phyloP scores from a whole-genome alignment of 148 eudicot genomes.

The Amaranthus cruentus region DNA sequence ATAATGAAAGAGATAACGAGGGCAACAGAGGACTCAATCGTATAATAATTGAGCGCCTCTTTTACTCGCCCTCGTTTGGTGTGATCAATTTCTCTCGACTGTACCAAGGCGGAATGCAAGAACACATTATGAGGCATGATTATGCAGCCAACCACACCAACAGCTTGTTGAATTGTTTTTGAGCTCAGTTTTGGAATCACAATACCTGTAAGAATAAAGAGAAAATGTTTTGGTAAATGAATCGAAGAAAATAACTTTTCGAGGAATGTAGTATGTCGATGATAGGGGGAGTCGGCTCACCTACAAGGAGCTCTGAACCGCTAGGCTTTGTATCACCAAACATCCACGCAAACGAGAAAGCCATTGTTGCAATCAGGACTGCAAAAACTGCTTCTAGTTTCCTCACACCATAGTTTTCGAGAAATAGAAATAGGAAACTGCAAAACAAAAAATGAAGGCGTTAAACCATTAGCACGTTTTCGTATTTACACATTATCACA shows the following conservation, averaged over 20 bases:
- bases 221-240: background rate
- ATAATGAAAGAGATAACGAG: slow-evolving; percentile 74
- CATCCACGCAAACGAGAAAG: slow-evolving; percentile 92
- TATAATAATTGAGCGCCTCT: slow-evolving; percentile 84
- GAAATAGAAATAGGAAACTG: slow-evolving; percentile 82
- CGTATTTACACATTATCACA: background rate
- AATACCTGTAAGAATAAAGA: slow-evolving; percentile 44
- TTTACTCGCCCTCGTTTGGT: slow-evolving; percentile 61
- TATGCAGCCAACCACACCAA: slow-evolving; percentile 95
- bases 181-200: slow-evolving; percentile 86
- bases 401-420: slow-evolving; percentile 94
- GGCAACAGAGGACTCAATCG: slow-evolving; percentile 81
- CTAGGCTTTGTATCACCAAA: slow-evolving; percentile 89
- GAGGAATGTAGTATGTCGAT: too few relatives aligned
- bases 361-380: slow-evolving; percentile 89
- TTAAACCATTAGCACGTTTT: background rate
- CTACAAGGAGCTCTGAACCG: slow-evolving; percentile 73
- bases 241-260: background rate
- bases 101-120: slow-evolving; percentile 94
- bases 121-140: slow-evolving; percentile 99
- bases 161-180: slow-evolving; percentile 87
- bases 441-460: slow-evolving; percentile 5
- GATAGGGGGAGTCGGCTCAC: slow-evolving; percentile 31
- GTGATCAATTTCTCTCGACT: slow-evolving; percentile 78
- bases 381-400: slow-evolving; percentile 96